Evolutionary conservation across 306 rosid genomes (phyloP).

Genomic region (Gastrolobium bilobum): DNA sequence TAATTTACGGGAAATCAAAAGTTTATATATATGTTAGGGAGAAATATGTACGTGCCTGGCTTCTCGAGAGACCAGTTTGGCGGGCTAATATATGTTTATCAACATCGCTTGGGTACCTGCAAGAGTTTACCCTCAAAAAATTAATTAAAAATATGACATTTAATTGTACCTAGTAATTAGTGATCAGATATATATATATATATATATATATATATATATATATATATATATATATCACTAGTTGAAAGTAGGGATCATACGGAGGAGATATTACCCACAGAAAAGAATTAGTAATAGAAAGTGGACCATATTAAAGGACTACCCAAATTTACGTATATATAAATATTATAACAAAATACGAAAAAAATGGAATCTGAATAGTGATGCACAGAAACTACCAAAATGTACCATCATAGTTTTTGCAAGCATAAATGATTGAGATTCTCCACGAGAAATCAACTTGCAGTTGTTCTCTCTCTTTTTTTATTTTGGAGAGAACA

Average conservation of each 20-base stretch:
- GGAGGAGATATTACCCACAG: constrained; percentile 40
- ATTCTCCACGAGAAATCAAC: constrained; percentile 41
- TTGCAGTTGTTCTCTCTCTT: constrained; percentile 32
- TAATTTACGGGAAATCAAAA: not conserved
- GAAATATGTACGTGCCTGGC: constrained; percentile 81
- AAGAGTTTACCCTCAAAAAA: constrained; percentile 33
- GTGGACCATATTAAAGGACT: constrained; percentile 24
- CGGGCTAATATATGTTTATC: constrained; percentile 96
- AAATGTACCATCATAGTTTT: constrained; percentile 51
- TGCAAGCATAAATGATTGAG: constrained; percentile 56
- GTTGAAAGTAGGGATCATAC: constrained; percentile 35
- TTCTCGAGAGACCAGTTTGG: constrained; percentile 99
- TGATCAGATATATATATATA: not conserved
- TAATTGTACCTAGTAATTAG: not conserved
- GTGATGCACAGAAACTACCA: constrained; percentile 67
- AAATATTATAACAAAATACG: constrained; percentile 51
- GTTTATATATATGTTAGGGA: not conserved
- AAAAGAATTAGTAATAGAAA: constrained; percentile 27
- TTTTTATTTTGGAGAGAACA: constrained; percentile 40
- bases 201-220: too few species aligned
- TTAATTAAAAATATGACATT: constrained; percentile 29
- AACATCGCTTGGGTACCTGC: constrained; percentile 97
- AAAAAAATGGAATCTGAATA: constrained; percentile 69
- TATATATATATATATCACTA: too few species aligned
- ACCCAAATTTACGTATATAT: not conserved